phyloP scores from a whole-genome alignment of 2,329 filamentous ascomycete species.

The Monilinia fructicola region DNA sequence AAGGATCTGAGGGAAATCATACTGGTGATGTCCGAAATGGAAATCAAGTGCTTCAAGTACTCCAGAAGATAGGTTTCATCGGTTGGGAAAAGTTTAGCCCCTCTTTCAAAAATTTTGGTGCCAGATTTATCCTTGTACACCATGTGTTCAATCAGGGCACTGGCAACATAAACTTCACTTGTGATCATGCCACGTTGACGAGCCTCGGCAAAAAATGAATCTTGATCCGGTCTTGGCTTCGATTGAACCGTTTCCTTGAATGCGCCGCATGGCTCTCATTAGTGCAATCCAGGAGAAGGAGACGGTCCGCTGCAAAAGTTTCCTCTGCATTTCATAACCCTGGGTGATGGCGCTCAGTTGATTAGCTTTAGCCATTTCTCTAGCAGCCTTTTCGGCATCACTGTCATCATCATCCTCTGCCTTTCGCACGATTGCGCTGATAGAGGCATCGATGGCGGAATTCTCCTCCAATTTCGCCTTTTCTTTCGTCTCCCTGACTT shows the following conservation, averaged over 20 bases:
- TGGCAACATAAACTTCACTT: slow-evolving; percentile 92
- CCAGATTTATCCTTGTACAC: slow-evolving; percentile 94
- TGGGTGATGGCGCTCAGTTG: slow-evolving; percentile 62
- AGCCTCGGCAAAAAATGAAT: slow-evolving; percentile 87
- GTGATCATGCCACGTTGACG: slow-evolving; percentile 83
- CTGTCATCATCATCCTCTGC: slow-evolving; percentile 52
- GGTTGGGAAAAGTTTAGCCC: slow-evolving; percentile 87
- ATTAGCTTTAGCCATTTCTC: slow-evolving; percentile 54
- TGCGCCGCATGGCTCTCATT: slow-evolving; percentile 88
- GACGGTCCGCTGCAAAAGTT: slow-evolving; percentile 77
- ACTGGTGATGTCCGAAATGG: slow-evolving; percentile 92
- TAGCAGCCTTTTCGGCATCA: slow-evolving; percentile 40
- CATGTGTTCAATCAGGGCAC: slow-evolving; percentile 89
- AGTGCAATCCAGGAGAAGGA: slow-evolving; percentile 94
- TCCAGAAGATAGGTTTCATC: slow-evolving; percentile 93
- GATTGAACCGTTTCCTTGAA: slow-evolving; percentile 74
- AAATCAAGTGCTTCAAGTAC: slow-evolving; percentile 92
- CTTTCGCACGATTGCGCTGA: slow-evolving; percentile 45
- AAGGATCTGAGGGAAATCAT: slow-evolving; percentile 45
- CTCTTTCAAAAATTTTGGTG: slow-evolving; percentile 93
- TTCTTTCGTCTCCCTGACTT: slow-evolving; percentile 60
- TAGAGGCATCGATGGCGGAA: slow-evolving; percentile 38
- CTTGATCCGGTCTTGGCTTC: slow-evolving; percentile 62
- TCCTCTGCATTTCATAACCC: slow-evolving; percentile 69
- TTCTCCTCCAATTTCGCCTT: slow-evolving; percentile 57